phyloP scores from a whole-genome alignment of 305 asterid genomes.

The Andrographis paniculata region DNA sequence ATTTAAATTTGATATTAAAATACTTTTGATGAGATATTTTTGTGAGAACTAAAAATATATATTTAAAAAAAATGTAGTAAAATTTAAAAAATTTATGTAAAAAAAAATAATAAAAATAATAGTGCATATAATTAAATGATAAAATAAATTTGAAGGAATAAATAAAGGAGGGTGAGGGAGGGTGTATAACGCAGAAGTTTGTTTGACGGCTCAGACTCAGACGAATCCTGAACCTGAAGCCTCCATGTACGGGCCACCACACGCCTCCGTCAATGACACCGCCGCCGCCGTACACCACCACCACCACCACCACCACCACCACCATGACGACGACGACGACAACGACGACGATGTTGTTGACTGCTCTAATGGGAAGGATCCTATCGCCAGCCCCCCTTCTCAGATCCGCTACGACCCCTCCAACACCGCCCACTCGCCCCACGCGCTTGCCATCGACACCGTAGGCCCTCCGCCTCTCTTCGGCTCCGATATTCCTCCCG shows the following conservation, averaged over 20 bases:
- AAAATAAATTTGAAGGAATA: too few species aligned
- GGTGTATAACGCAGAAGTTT: too few species aligned
- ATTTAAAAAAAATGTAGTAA: too few species aligned
- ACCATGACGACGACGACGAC: slow-evolving; percentile 24
- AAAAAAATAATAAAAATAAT: too few species aligned
- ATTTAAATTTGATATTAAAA: too few species aligned
- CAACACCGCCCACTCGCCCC: slow-evolving; percentile 40
- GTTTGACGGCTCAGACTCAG: slow-evolving; percentile 26
- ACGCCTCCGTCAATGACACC: slow-evolving; percentile 44
- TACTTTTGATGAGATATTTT: too few species aligned
- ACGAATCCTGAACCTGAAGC: slow-evolving; percentile 20
- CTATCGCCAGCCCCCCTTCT: slow-evolving; percentile 31
- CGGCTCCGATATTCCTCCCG: slow-evolving; percentile 37
- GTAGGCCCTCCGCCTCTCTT: slow-evolving; percentile 42
- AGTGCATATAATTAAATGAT: too few species aligned
- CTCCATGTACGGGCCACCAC: slow-evolving; percentile 42
- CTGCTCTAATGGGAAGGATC: slow-evolving; percentile 37
- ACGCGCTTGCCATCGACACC: slow-evolving; percentile 41
- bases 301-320: slow-evolving; percentile 16
- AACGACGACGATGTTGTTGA: slow-evolving; percentile 43
- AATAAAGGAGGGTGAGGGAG: too few species aligned
- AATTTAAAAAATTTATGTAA: too few species aligned
- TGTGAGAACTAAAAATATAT: too few species aligned
- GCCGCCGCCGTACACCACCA: slow-evolving; percentile 33
- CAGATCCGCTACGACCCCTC: slow-evolving; percentile 53